Conservation (phyloP, 352 stramenopile genomes). For the Thalassiosira livingstoniorum region DNA sequence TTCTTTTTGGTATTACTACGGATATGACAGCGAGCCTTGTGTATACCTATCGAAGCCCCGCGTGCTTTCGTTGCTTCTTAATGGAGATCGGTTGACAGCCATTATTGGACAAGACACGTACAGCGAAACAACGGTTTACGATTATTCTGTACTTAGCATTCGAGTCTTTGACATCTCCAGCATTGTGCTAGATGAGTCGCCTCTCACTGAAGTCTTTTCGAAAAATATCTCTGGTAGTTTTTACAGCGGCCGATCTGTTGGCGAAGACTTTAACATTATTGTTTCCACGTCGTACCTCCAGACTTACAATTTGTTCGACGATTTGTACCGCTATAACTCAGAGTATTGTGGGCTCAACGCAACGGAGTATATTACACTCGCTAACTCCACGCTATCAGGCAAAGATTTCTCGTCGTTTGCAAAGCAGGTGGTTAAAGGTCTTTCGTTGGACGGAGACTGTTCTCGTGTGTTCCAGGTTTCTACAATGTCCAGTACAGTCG, state of each 20-base stretch:
- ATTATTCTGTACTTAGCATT: neutral
- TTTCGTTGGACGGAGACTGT: slow-evolving; percentile 19
- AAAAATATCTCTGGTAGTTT: slow-evolving; percentile 15
- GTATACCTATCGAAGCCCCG: neutral
- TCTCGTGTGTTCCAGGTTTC: slow-evolving; percentile 26
- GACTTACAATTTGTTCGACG: neutral
- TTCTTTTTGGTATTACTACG: neutral
- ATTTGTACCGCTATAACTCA: neutral
- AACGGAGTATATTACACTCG: slow-evolving; percentile 3
- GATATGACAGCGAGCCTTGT: neutral
- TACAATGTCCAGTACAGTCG: slow-evolving; percentile 1
- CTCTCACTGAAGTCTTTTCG: slow-evolving; percentile 6
- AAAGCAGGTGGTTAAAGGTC: slow-evolving; percentile 15
- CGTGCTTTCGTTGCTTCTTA: slow-evolving; percentile 7
- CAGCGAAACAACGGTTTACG: neutral
- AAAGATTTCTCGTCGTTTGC: slow-evolving; percentile 3
- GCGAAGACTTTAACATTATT: slow-evolving; percentile 1
- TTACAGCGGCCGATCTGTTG: neutral
- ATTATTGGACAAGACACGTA: neutral
- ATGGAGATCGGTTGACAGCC: slow-evolving; percentile 8
- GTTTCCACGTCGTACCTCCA: slow-evolving; percentile 3
- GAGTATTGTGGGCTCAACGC: slow-evolving; percentile 28
- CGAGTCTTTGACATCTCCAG: slow-evolving; percentile 10
- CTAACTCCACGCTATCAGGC: neutral
- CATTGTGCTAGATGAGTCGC: slow-evolving; percentile 5